Evolutionary conservation across 306 rosid species (phyloP).

Genomic region (Corylus americana): DNA sequence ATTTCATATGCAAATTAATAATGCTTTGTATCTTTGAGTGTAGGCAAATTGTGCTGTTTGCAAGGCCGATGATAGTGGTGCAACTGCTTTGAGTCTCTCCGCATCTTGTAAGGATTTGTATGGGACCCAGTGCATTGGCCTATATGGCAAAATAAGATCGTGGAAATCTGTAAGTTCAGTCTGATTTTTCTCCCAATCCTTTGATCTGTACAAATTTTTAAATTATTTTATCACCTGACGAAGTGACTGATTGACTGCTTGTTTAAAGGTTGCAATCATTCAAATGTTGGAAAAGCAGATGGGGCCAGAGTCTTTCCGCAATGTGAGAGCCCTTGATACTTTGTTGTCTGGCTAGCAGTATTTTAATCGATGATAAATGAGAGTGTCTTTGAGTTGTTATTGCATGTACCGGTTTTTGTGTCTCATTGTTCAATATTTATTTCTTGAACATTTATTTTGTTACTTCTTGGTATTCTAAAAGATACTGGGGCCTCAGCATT

Average conservation of each 20-base stretch:
- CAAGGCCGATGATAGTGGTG: constrained; percentile 78
- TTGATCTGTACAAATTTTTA: neutral
- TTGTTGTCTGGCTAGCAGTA: constrained; percentile 9
- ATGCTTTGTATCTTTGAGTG: constrained; percentile 24
- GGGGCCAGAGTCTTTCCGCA: constrained; percentile 98
- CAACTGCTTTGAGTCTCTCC: constrained; percentile 84
- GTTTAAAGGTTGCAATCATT: constrained; percentile 82
- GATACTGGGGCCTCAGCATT: neutral
- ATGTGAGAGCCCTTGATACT: constrained; percentile 52
- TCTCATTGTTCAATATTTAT: neutral
- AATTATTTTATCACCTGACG: neutral
- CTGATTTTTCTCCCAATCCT: neutral
- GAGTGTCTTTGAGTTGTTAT: constrained; percentile 4
- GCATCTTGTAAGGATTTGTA: constrained; percentile 88
- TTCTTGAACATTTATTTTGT: too few species aligned
- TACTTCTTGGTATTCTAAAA: neutral
- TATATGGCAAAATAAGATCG: constrained; percentile 85
- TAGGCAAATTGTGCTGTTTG: constrained; percentile 95
- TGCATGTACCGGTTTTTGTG: constrained; percentile 5
- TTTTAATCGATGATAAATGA: neutral
- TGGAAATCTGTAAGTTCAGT: constrained; percentile 87
- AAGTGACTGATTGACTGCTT: neutral
- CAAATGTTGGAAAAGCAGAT: constrained; percentile 99
- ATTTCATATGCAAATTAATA: constrained; percentile 19
- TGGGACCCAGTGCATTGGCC: constrained; percentile 90